Conservation (phyloP, 306 rosid genomes). For the Trifolium dubium region DNA sequence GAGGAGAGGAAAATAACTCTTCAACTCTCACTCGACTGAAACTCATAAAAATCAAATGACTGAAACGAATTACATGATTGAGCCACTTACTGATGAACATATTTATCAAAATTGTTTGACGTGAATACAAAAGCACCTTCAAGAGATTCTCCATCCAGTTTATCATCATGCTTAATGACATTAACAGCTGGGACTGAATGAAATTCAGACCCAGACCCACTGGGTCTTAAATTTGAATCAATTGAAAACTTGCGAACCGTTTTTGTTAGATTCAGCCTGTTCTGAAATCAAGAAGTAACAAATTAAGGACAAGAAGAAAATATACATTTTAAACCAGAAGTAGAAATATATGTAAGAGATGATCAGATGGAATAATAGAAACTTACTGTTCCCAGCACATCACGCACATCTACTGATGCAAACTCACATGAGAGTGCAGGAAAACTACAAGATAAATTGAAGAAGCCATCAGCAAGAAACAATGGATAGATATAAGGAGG, state of each 20-base stretch:
- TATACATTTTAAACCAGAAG: conserved; percentile 34
- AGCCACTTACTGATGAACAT: conserved; percentile 74
- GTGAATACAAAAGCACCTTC: conserved; percentile 69
- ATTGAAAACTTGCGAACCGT: conserved; percentile 88
- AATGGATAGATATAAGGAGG: conserved; percentile 25
- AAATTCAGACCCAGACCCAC: conserved; percentile 83
- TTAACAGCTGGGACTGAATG: conserved; percentile 61
- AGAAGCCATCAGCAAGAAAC: conserved; percentile 41
- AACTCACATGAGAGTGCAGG: conserved; percentile 96
- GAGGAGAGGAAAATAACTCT: conserved; percentile 20
- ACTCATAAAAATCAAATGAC: conserved; percentile 32
- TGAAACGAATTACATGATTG: conserved; percentile 38
- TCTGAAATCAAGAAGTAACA: conserved; percentile 67
- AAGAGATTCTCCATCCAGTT: conserved; percentile 59
- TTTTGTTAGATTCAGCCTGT: conserved; percentile 93
- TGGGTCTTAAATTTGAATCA: conserved; percentile 71
- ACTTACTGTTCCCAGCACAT: conserved; percentile 98
- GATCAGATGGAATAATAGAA: conserved; percentile 44
- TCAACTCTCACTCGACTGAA: conserved; percentile 27
- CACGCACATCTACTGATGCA: conserved; percentile 89
- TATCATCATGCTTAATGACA: conserved; percentile 84
- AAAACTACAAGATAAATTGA: conserved; percentile 65
- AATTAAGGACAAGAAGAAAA: conserved; percentile 44
- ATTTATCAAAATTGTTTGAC: conserved; percentile 64
- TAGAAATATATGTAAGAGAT: conserved; percentile 25